phyloP scores from a whole-genome alignment of 225 moss, liverwort and hornwort genomes.

The Anthoceros angustus region DNA sequence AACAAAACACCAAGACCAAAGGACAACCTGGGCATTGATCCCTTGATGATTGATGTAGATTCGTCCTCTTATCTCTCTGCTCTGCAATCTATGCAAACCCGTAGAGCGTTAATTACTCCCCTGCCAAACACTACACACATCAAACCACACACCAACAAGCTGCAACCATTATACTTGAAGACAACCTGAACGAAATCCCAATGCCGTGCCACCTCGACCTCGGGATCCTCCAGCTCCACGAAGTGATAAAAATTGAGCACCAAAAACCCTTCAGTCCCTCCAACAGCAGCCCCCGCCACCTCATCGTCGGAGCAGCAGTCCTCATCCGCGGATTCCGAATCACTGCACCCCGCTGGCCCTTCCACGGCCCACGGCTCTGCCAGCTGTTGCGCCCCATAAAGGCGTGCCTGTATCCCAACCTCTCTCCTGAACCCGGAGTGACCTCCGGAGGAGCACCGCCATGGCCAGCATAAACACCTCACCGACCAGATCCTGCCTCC shows the following conservation, averaged over 20 bases:
- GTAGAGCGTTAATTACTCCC: constrained; percentile 27
- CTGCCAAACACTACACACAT: neutral
- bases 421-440: no score
- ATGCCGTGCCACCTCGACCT: constrained; percentile 52
- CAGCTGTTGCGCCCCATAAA: no score
- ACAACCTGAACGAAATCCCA: constrained; percentile 55
- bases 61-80: constrained; percentile 66
- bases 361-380: no score
- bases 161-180: neutral
- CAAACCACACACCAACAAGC: neutral
- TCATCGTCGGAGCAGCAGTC: no score
- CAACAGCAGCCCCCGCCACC: neutral
- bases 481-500: no score
- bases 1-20: neutral
- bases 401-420: no score
- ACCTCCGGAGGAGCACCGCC: no score
- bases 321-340: no score
- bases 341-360: no score
- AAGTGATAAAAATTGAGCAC: constrained; percentile 92
- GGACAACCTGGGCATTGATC: constrained; percentile 94
- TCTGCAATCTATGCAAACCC: constrained; percentile 86
- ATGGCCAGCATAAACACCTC: no score
- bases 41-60: constrained; percentile 93
- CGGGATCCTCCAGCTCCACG: constrained; percentile 58
- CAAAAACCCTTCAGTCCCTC: constrained; percentile 15